Base-by-base conservation (phyloP, 1,284 basidiomycete genomes). In the Kalmanozyma brasiliensis region DNA sequence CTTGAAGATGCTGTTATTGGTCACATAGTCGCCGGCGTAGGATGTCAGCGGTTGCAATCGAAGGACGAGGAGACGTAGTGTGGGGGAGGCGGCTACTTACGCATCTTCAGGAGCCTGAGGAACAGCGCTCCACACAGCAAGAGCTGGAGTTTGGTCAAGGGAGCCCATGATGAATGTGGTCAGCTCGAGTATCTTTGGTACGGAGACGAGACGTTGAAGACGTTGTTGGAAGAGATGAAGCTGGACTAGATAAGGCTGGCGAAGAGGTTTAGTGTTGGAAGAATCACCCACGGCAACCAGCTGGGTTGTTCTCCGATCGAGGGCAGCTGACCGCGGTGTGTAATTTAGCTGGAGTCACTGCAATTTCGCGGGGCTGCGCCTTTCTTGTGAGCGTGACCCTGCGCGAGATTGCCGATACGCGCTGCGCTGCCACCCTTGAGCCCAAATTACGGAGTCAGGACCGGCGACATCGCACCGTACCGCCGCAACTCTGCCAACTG, bases 1-100 rank as follows among this genome's bases (percentile, higher is more conserved):
- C 85, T 93, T 90, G 87, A 96, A 95, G 83, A 96, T 96, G 49
- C 76, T 78, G 57, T 45, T 13, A 26, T 37, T 13, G 7, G 22
- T 22, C 14, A 24, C 22, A n/a, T 19, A 11, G n/a, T 6, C 7
- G 42, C 5, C 33, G 1, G 38, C 38, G 4, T 29, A 17, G 26
- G 10, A 20, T 6, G 34, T 49, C 40, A 47, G 43, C 14, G 6
- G 29, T 30, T 11, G 13, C 33, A 10, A 9, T 16, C 32, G 19
- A 23, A 13, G 23, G 26, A 6, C 6, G 7, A 17, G 23, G 20
- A 20, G 23, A 29, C 11, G 9, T 17, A 16, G 8, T 24, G 23
- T 30, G 36, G n/a, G 26, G 11, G 26, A 29, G 3, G 30, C 23
- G 29, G 13, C 4, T 8, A 70, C 73, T 74, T 65, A 75, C 71